Conservation (phyloP, 2,329 filamentous ascomycete genomes). For the Neonectria coccinea region DNA sequence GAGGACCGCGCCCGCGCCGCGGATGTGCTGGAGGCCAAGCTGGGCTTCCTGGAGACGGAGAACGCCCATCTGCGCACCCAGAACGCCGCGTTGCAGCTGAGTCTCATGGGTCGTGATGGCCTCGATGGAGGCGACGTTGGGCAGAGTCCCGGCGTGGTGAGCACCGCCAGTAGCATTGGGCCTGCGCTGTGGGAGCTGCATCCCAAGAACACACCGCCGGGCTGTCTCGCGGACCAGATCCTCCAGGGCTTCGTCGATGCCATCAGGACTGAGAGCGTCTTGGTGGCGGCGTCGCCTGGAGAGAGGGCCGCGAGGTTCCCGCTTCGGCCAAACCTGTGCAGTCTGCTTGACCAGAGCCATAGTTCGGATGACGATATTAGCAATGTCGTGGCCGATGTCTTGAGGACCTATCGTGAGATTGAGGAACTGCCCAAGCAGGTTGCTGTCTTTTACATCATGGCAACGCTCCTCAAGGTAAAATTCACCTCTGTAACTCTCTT, state of each 20-base stretch:
- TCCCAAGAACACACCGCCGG: slow-evolving; percentile 40
- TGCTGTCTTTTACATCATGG: slow-evolving; percentile 48
- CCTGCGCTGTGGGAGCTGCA: slow-evolving; percentile 41
- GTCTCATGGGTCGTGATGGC: slow-evolving; percentile 41
- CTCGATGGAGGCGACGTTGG: slow-evolving; percentile 7
- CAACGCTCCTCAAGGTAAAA: slow-evolving; percentile 45
- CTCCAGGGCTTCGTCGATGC: slow-evolving; percentile 45
- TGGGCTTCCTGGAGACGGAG: slow-evolving; percentile 43
- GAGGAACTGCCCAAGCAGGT: slow-evolving; percentile 47
- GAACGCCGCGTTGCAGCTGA: slow-evolving; percentile 47
- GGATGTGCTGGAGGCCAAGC: slow-evolving; percentile 32
- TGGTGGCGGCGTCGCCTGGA: slow-evolving; percentile 16
- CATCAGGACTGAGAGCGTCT: slow-evolving; percentile 33
- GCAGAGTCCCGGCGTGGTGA: slow-evolving; percentile 27
- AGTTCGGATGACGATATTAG: slow-evolving; percentile 47
- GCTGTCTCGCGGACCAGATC: slow-evolving; percentile 46
- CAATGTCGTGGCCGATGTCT: slow-evolving; percentile 48
- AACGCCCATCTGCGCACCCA: slow-evolving; percentile 47
- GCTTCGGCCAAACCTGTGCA: slow-evolving; percentile 41
- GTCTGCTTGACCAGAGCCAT: slow-evolving; percentile 41
- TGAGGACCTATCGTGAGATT: slow-evolving; percentile 48
- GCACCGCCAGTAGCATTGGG: slow-evolving; percentile 22
- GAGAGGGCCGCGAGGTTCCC: slow-evolving; percentile 33
- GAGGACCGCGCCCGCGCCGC: slow-evolving; percentile 40
- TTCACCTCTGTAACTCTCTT: not conserved